Conservation (phyloP, 805 yeast species). For the Ogataea nitratoaversa region DNA sequence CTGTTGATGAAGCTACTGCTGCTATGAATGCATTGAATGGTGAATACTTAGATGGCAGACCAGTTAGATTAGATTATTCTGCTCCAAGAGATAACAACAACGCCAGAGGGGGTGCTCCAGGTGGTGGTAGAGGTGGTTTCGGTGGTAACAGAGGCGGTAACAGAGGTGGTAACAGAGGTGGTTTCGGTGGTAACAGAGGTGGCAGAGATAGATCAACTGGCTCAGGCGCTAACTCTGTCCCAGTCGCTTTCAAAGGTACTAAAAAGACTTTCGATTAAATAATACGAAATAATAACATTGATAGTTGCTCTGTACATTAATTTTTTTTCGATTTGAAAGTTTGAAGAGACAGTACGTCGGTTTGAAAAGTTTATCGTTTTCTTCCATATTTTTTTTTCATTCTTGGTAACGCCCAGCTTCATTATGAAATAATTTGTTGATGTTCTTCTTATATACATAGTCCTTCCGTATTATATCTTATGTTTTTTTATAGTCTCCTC, state of each 20-base stretch:
- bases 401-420: constrained; percentile 1
- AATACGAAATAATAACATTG: constrained; percentile 2
- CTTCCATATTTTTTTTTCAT: background rate
- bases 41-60: constrained; percentile 82
- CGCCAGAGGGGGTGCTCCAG: constrained; percentile 35
- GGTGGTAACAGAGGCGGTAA: constrained; percentile 37
- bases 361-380: constrained; percentile 1
- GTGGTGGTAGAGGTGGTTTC: constrained; percentile 40
- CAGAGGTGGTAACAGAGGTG: constrained; percentile 37
- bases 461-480: background rate
- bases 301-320: constrained; percentile 8
- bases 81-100: constrained; percentile 58
- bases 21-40: constrained; percentile 89
- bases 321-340: background rate
- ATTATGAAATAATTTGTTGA: background rate
- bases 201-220: constrained; percentile 42
- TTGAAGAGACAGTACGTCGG: background rate
- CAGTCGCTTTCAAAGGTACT: constrained; percentile 76
- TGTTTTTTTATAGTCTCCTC: background rate
- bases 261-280: constrained; percentile 75
- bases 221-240: constrained; percentile 64
- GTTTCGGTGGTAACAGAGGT: constrained; percentile 32
- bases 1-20: constrained; percentile 83
- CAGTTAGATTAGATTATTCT: constrained; percentile 92
- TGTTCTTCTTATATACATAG: background rate